These are phyloP conservation scores for Suillus cothurnatus DNA, from an alignment of 768 basidiomycete genomes.

Conservation along the genomic window DNA sequence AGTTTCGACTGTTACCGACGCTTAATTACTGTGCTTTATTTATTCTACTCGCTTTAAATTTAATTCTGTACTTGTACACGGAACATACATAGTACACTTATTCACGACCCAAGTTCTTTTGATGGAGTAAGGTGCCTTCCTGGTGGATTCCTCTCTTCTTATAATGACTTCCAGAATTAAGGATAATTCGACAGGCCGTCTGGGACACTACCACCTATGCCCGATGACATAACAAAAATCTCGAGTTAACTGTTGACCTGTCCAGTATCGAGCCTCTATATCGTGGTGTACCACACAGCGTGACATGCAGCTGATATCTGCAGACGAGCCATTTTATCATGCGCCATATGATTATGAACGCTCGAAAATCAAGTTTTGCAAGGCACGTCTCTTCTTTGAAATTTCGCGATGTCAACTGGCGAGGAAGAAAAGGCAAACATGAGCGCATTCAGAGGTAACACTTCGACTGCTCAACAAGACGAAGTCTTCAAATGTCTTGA, in stretches of 20 bases:
- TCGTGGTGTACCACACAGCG: neutral
- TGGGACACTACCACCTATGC: neutral
- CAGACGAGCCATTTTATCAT: neutral
- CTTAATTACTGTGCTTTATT: neutral
- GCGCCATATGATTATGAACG: neutral
- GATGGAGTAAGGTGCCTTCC: neutral
- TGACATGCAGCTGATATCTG: neutral
- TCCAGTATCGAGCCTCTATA: neutral
- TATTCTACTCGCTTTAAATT: neutral
- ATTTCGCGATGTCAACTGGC: neutral
- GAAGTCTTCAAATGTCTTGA: conserved; percentile 42
- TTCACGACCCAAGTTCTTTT: neutral
- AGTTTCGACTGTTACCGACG: too few relatives aligned
- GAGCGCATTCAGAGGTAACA: neutral
- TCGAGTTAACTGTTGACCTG: neutral
- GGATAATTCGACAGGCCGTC: neutral
- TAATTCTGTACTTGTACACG: neutral
- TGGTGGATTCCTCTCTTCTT: neutral
- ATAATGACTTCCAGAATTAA: neutral
- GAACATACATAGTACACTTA: neutral
- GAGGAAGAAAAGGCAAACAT: neutral
- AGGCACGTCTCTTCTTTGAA: neutral
- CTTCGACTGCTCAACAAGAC: conserved; percentile 14
- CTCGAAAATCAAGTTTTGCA: neutral
- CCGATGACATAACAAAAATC: neutral